phyloP scores from a whole-genome alignment of 768 basidiomycete species.

The Tylopilus sp. region DNA sequence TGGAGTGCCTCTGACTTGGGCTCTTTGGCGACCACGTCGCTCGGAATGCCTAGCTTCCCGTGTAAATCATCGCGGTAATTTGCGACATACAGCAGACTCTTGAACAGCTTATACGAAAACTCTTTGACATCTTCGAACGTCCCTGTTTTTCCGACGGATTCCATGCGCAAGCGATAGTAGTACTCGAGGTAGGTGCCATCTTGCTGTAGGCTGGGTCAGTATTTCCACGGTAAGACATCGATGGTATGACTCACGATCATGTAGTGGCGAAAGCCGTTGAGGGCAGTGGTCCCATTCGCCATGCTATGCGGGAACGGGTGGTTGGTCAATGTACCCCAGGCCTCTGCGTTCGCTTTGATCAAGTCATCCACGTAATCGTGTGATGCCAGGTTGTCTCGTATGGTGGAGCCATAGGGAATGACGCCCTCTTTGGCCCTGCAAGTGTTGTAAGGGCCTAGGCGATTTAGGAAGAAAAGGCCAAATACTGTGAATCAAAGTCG shows the following conservation, averaged over 20 bases:
- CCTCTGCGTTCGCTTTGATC: background rate
- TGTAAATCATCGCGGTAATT: background rate
- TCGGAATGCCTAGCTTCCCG: background rate
- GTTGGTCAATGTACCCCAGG: background rate
- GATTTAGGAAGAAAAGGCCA: background rate
- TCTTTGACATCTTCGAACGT: conserved; percentile 1
- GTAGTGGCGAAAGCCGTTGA: conserved; percentile 6
- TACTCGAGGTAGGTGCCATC: conserved; percentile 6
- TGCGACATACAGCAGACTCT: background rate
- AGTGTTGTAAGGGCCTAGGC: background rate
- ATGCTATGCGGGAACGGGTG: background rate
- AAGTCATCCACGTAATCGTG: conserved; percentile 4
- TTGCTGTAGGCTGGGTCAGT: background rate
- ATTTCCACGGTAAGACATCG: background rate
- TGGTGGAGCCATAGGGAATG: background rate
- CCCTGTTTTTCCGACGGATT: background rate
- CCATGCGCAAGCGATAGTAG: background rate
- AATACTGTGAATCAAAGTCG: background rate
- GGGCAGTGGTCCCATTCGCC: background rate
- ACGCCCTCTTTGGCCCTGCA: background rate
- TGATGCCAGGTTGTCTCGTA: no score
- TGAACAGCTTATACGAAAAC: background rate
- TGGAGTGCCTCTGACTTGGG: background rate
- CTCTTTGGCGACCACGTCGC: background rate
- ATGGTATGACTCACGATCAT: background rate